These are phyloP conservation scores for Hanseniaspora sp. DNA, from an alignment of 1,139 yeast genomes.

Conservation along the genomic window DNA sequence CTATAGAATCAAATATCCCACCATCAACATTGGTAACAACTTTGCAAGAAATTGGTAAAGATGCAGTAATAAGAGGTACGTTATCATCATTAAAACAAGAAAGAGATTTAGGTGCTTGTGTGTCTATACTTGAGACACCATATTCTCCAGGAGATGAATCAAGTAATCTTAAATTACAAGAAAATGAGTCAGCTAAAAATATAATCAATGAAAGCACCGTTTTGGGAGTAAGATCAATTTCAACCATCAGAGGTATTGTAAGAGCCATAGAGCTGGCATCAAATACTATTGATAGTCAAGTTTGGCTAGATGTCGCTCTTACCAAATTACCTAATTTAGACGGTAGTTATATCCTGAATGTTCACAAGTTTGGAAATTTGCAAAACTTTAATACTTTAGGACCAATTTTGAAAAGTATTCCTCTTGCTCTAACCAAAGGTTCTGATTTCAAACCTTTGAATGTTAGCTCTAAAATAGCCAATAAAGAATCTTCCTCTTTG, in stretches of 20 bases:
- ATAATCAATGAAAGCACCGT: constrained; percentile 13
- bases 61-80: constrained; percentile 85
- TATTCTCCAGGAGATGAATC: constrained; percentile 23
- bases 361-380: constrained; percentile 59
- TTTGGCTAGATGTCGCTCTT: constrained; percentile 66
- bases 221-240: constrained; percentile 19
- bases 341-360: constrained; percentile 50
- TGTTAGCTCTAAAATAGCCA: neutral
- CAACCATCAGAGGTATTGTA: constrained; percentile 66
- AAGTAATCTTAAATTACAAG: neutral
- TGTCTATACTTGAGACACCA: constrained; percentile 58
- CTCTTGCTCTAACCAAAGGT: neutral
- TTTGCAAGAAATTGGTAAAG: constrained; percentile 43
- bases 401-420: neutral
- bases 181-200: neutral
- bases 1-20: constrained; percentile 11
- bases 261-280: constrained; percentile 33
- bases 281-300: constrained; percentile 19
- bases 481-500: neutral
- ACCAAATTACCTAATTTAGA: constrained; percentile 55
- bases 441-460: constrained; percentile 1
- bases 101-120: constrained; percentile 65
- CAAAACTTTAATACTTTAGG: constrained; percentile 2
- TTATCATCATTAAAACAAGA: neutral
- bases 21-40: constrained; percentile 9